Conservation (phyloP, 2,329 filamentous ascomycete species). For the Fusarium sp. region DNA sequence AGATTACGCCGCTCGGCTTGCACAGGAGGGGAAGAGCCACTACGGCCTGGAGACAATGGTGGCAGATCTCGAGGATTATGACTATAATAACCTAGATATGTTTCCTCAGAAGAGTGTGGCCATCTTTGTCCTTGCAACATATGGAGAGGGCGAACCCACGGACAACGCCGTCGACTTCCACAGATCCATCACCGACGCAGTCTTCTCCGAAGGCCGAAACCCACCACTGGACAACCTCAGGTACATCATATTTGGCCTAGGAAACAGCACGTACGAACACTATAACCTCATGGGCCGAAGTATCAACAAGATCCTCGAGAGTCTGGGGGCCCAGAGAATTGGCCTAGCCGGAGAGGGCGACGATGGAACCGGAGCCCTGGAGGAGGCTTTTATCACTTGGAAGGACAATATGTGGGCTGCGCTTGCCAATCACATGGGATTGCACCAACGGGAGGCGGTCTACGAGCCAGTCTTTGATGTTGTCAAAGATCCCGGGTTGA, state of each 20-base stretch:
- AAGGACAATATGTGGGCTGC: not conserved
- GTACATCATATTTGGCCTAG: not conserved
- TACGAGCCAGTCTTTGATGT: not conserved
- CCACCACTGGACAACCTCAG: not conserved
- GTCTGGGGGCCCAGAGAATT: not conserved
- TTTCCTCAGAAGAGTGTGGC: not conserved
- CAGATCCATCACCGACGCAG: not conserved
- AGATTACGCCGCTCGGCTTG: not conserved
- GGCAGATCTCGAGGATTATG: not conserved
- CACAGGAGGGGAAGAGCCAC: not conserved
- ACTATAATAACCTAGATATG: not conserved
- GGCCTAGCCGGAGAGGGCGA: not conserved
- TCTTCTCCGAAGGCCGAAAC: not conserved
- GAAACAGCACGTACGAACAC: not conserved
- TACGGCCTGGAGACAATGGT: not conserved
- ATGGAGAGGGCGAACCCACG: not conserved
- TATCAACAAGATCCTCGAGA: not conserved
- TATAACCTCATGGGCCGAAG: not conserved
- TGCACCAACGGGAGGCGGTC: not conserved
- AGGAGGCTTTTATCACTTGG: not conserved
- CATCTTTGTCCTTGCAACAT: not conserved
- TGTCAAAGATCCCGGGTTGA: not conserved
- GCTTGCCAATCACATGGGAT: not conserved
- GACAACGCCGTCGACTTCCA: not conserved
- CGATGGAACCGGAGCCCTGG: not conserved